Evolutionary conservation across 78 protist genomes (phyloP), one percentile per base, ranked within the genome.

Genomic region (Dictyostelium brefeldianum): DNA sequence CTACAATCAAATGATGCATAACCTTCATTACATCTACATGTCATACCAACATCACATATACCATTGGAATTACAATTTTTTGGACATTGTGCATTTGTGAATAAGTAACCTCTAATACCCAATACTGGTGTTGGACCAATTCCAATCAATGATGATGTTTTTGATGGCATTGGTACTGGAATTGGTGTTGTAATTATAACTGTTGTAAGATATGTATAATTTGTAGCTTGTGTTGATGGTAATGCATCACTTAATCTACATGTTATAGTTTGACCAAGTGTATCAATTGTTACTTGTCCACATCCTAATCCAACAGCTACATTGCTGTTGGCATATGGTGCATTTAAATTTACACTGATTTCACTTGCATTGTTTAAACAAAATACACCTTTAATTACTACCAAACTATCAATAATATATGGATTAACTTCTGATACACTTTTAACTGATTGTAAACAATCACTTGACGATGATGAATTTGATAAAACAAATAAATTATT

Each of bases 1-100:
- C 77, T 69, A 31, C 77, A 69, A 69, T 69, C 77, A 17, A 69
- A 69, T 69, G 77, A 69, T 69, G 77, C 77, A 29, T 69, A 36
- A 12, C 46, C 46, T 69, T 31, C 12, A 41, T 27, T 18, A 18
- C 77, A 69, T 69, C 77, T 69, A 7, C 77, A 69, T 31, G 43
- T 27, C 9, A 12, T 69, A 4, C 25, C 77, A 1, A 18, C 77
- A 69, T 69, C 77, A 69, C 77, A 69, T 3, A 36, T 25, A 6
- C 77, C 77, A 36, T 69, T 69, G 8, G 0, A 0, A 29, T 8
- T 9, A 18, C 77, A 69, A 36, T 18, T 41, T 9, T 12, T 69
- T 36, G 77, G 77, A 69, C 77, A 69, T 31, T 10, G 25, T 29
- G 47, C 14, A 18, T 31, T 69, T 12, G 51, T 36, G 27, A 69